Evolutionary conservation across 139 green algal genomes (phyloP), one percentile per base, ranked within the genome.

Genomic region (Trebouxia sp.): DNA sequence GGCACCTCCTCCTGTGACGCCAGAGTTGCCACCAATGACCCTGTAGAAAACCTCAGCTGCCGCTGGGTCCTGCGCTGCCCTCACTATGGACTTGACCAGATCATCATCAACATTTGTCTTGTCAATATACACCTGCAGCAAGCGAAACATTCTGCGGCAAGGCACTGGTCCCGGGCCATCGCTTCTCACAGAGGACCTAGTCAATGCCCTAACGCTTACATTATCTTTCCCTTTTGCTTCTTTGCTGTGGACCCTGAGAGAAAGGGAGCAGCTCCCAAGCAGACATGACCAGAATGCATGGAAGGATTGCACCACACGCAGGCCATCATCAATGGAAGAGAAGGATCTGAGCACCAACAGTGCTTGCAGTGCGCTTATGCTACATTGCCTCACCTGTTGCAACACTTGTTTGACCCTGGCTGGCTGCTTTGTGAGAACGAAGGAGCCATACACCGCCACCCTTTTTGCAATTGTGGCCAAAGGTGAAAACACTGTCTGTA

Each of bases 1-100:
- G 37, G 12, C 82, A 82, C 11, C 75, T 67, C 69, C 69, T 24
- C 69, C 69, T 28, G 69, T 77, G 0, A 42, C 62, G 6, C 62
- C 62, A 11, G 62, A 72, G 22, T 62, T 85, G 55, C 83, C 84
- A 39, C 86, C 87, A 76, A 93, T 94, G 74, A 97, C 84, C 20
- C 88, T 80, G 87, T 91, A 95, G 81, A 97, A 97, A 6, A 95
- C 91, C 65, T 95, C 92, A 12, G 86, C 75, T 10, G 93, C 92
- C 6, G 84, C 81, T 51, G 89, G 85, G 84, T 96, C 91, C 41
- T 86, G 58, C 1, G 92, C 90, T 7, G 92, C 90, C 37, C 78
- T 53, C 35, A 84, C 58, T 35, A 93, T 91, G 69, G 89, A 93
- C 15, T 67, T 65, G 42, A 94, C 85, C 35, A 94, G 50, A 37